phyloP scores from a whole-genome alignment of 108 stramenopile genomes.

The Cyclotella atomus region DNA sequence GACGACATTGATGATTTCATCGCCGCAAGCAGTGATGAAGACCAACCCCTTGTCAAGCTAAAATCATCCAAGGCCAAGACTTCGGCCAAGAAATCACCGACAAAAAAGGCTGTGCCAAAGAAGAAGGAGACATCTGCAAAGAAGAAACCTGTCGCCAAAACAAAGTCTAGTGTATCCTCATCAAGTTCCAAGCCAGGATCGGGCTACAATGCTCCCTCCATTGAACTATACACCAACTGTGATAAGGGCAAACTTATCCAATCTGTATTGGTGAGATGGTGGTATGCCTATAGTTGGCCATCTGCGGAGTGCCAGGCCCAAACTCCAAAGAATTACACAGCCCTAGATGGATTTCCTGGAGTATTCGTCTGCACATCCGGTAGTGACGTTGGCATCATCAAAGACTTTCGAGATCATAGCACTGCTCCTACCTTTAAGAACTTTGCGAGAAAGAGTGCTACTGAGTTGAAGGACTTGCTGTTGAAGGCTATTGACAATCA shows the following conservation, averaged over 20 bases:
- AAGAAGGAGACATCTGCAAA: slow-evolving; percentile 6
- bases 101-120: too few species aligned
- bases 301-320: slow-evolving; percentile 49
- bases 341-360: slow-evolving; percentile 94
- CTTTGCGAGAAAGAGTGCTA: slow-evolving; percentile 65
- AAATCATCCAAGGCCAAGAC: slow-evolving; percentile 41
- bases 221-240: slow-evolving; percentile 35
- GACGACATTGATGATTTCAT: slow-evolving; percentile 33
- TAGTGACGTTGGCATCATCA: slow-evolving; percentile 76
- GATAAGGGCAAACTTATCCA: slow-evolving; percentile 91
- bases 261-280: slow-evolving; percentile 91
- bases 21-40: slow-evolving; percentile 61
- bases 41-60: slow-evolving; percentile 61
- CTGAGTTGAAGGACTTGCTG: slow-evolving; percentile 73
- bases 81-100: neutral
- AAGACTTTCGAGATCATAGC: slow-evolving; percentile 67
- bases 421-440: slow-evolving; percentile 73
- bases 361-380: slow-evolving; percentile 88
- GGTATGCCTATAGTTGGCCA: slow-evolving; percentile 95
- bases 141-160: slow-evolving; percentile 13
- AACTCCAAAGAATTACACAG: slow-evolving; percentile 82
- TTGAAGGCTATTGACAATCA: slow-evolving; percentile 74
- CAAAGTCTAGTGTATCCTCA: slow-evolving; percentile 27
- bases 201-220: slow-evolving; percentile 38
- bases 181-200: slow-evolving; percentile 8